Base-by-base conservation (phyloP, 306 rosid species). In the Corylus heterophylla region DNA sequence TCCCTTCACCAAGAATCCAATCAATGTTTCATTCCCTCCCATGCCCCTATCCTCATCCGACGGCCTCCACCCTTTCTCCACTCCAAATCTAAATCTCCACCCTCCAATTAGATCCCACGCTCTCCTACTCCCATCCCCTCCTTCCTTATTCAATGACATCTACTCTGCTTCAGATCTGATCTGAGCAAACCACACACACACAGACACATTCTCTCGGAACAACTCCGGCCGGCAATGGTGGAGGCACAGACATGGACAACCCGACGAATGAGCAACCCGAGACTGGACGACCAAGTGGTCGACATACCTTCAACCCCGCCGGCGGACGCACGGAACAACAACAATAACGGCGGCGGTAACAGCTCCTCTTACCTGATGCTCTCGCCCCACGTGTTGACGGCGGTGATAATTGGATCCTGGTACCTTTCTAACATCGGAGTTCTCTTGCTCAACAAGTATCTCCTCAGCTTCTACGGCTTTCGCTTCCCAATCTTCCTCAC, bases 231-330 rank as follows among this genome's bases (percentile, higher is more conserved):
- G 52, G 75, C 80, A 44, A 93, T 94, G 98, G 97, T 90, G 84
- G 98, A 94, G 84, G 92, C 94, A 4, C 98, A 92, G 85, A 86
- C 91, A 86, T 93, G 97, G 97, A 87, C 93, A 54, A 94, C 98
- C 35, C 87, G 94, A 17, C 83, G 98, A 39, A 90, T 94, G 94
- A 89, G 94, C 97, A 94, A 94, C 69, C 98, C 96, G 0, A 77
- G 94, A 71, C 59, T 71, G 25, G 90, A 89, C 12, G 97, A 94
- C 20, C 89, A 92, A 79, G 77, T 83, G 39, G 69, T 94, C 3
- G 98, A 94, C 80, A 90, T 94, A 25, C 98, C 94, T 2, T 77
- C 89, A 3, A 88, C 97, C 0, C 96, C 96, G 0, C 80, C 96
- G 1, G 90, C 90, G 0, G 94, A 90, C 29, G 85, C 63, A 1